A percentile compares a stretch with the other conserved stretches of the same genome.
Conservation (phyloP, 2,329 filamentous ascomycete genomes). For the Paraphoma sp. region DNA sequence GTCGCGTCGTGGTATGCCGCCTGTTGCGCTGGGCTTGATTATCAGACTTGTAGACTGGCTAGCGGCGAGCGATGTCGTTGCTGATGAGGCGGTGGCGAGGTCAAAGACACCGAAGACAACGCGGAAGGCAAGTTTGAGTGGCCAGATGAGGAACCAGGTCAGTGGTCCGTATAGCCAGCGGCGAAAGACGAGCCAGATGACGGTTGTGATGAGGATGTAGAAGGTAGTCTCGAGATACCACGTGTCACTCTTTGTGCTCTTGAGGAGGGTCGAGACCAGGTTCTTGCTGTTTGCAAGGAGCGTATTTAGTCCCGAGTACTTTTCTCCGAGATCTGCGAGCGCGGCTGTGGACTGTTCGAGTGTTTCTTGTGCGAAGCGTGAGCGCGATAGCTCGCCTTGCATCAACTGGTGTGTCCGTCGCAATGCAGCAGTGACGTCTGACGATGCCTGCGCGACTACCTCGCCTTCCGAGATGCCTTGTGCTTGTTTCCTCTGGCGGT, state of each 20-base stretch:
- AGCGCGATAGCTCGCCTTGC: slow-evolving; percentile 81
- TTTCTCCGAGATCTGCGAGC: slow-evolving; percentile 79
- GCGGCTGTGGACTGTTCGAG: slow-evolving; percentile 83
- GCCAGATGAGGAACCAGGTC: slow-evolving; percentile 88
- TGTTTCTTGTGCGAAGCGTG: slow-evolving; percentile 88
- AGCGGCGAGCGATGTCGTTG: slow-evolving; percentile 23
- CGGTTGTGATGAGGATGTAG: slow-evolving; percentile 78
- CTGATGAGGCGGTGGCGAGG: slow-evolving; percentile 51
- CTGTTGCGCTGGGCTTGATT: slow-evolving; percentile 54
- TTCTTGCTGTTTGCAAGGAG: slow-evolving; percentile 77
- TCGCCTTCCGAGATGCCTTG: slow-evolving; percentile 72
- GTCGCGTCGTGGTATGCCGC: slow-evolving; percentile 40
- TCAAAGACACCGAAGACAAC: slow-evolving; percentile 63
- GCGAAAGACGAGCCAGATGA: slow-evolving; percentile 85
- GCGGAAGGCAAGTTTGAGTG: slow-evolving; percentile 72
- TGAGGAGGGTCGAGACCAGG: slow-evolving; percentile 78
- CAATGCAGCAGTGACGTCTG: slow-evolving; percentile 83
- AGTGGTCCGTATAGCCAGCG: slow-evolving; percentile 85
- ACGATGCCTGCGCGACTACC: slow-evolving; percentile 74
- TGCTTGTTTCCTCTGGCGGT: slow-evolving; percentile 43
- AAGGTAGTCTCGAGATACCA: slow-evolving; percentile 96
- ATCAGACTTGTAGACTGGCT: slow-evolving; percentile 47
- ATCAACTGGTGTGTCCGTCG: slow-evolving; percentile 87
- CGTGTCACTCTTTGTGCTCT: slow-evolving; percentile 93
- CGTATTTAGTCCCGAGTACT: slow-evolving; percentile 79